phyloP scores from a whole-genome alignment of 805 yeast species.

The Yamadazyma philogaea region DNA sequence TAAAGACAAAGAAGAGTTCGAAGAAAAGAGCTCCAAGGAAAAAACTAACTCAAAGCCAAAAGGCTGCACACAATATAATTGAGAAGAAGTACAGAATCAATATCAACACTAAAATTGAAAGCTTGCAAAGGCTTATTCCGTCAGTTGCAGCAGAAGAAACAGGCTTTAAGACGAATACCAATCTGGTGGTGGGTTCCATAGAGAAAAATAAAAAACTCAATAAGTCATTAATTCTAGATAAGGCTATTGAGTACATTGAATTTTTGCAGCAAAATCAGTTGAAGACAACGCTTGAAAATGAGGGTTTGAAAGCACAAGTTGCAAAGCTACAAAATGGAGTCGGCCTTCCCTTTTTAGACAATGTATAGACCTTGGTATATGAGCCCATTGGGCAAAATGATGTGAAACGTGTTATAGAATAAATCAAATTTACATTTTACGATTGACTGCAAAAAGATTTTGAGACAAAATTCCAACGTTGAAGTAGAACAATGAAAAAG shows the following conservation, averaged over 20 bases:
- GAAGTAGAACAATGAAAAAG: too few relatives aligned
- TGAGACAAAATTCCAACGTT: too few relatives aligned
- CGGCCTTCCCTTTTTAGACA: not conserved
- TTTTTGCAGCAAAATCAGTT: conserved; percentile 50
- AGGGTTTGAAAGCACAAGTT: conserved; percentile 8
- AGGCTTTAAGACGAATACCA: conserved; percentile 48
- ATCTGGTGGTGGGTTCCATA: not conserved
- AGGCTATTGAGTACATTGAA: conserved; percentile 61
- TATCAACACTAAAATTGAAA: conserved; percentile 69
- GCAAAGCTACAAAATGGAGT: not conserved
- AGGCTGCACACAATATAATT: conserved; percentile 69
- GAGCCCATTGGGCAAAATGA: too few relatives aligned
- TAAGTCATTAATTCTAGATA: conserved; percentile 65
- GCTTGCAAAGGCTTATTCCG: conserved; percentile 63
- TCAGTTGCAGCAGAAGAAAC: conserved; percentile 62
- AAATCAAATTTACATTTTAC: not conserved
- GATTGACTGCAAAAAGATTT: too few relatives aligned
- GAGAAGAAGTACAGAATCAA: conserved; percentile 70
- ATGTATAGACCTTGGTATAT: not conserved
- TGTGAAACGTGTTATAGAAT: not conserved
- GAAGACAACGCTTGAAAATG: conserved; percentile 8
- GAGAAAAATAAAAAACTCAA: conserved; percentile 39
- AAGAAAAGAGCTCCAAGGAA: conserved; percentile 50
- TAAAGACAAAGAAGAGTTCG: conserved; percentile 2
- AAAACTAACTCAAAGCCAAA: conserved; percentile 56